These are phyloP conservation scores for Microstroma glucosiphilum DNA, from an alignment of 1,284 basidiomycete species.

Conservation along the genomic window DNA sequence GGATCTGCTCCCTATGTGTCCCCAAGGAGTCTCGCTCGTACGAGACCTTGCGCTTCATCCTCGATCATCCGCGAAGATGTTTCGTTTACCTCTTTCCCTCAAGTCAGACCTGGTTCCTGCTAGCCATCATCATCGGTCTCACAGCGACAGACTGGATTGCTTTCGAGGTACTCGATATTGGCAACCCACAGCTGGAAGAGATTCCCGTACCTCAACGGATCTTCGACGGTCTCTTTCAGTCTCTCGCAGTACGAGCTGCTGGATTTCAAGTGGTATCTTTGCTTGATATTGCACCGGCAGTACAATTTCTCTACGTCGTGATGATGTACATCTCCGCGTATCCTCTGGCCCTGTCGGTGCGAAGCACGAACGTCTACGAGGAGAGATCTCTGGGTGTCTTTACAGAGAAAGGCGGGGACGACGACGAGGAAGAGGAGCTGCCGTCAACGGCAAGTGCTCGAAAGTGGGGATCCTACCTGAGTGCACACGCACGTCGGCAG, in stretches of 20 bases:
- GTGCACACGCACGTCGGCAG: constrained; percentile 74
- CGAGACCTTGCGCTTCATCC: constrained; percentile 81
- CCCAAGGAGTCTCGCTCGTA: constrained; percentile 60
- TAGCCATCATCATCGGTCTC: constrained; percentile 63
- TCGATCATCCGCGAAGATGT: constrained; percentile 90
- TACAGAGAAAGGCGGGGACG: constrained; percentile 10
- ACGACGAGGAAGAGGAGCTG: constrained; percentile 17
- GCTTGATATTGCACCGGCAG: constrained; percentile 68
- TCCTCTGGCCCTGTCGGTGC: constrained; percentile 65
- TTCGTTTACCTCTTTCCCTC: constrained; percentile 92
- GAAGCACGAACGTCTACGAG: constrained; percentile 98
- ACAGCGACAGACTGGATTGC: constrained; percentile 77
- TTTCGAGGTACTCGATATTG: constrained; percentile 82
- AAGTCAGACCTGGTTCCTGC: constrained; percentile 80
- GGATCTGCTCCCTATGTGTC: constrained; percentile 65
- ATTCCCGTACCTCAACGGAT: constrained; percentile 61
- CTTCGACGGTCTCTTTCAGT: constrained; percentile 52
- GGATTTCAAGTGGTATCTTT: constrained; percentile 75
- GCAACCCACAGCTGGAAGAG: constrained; percentile 64
- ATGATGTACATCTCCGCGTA: constrained; percentile 60
- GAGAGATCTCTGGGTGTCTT: constrained; percentile 57
- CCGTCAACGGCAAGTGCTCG: constrained; percentile 32
- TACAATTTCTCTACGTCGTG: constrained; percentile 70
- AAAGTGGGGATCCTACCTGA: constrained; percentile 70
- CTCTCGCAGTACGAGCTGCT: constrained; percentile 70